Conservation (phyloP, 2,329 filamentous ascomycete species). For the Fusarium sororula region DNA sequence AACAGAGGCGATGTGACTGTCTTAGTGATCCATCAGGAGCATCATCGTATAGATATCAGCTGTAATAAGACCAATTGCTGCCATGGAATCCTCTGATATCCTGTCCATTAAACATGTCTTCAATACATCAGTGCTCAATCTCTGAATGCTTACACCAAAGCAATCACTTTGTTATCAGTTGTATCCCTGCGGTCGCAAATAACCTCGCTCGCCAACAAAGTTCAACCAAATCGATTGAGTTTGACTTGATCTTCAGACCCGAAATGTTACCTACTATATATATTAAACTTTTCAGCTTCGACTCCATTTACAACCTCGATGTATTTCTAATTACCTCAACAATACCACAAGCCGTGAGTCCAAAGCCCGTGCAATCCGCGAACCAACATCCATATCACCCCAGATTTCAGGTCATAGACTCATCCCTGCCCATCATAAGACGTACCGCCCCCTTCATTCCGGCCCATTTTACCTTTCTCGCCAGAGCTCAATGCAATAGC, state of each 20-base stretch:
- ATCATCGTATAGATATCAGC: neutral
- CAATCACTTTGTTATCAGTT: neutral
- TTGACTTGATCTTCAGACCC: slow-evolving; percentile 14
- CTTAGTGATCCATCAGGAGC: slow-evolving; percentile 1
- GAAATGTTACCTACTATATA: neutral
- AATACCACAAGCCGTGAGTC: neutral
- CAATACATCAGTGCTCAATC: neutral
- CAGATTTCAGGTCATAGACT: slow-evolving; percentile 13
- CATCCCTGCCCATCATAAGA: slow-evolving; percentile 14
- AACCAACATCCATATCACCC: slow-evolving; percentile 1
- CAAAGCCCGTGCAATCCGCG: neutral
- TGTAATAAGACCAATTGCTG: neutral
- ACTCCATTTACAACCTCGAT: neutral
- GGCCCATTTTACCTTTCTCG: slow-evolving; percentile 16
- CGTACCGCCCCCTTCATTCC: slow-evolving; percentile 23
- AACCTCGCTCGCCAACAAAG: slow-evolving; percentile 2
- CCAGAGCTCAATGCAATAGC: neutral
- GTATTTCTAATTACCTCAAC: neutral
- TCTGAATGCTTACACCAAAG: neutral
- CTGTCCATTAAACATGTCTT: too few relatives aligned
- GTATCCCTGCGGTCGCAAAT: neutral
- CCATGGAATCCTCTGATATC: neutral
- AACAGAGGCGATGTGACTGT: slow-evolving; percentile 17
- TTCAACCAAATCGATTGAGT: slow-evolving; percentile 27
- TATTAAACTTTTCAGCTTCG: neutral